Conservation (phyloP, 164 flowering plant species). For the Nelumbo lutea region DNA sequence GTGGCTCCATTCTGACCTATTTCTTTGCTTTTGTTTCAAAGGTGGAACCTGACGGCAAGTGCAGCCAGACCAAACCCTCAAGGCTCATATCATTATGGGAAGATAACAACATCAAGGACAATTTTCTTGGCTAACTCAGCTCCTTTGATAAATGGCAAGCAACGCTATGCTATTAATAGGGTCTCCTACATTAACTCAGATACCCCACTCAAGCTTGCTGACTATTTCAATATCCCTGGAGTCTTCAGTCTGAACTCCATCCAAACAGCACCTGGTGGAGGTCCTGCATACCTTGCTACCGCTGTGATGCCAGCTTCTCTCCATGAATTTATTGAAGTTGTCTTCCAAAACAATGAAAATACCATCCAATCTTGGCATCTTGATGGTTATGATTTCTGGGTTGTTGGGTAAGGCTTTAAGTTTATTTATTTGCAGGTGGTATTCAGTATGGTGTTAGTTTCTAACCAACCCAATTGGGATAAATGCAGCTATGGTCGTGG, state of each 20-base stretch:
- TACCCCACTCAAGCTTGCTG: slow-evolving; percentile 78
- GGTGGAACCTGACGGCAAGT: slow-evolving; percentile 58
- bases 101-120: slow-evolving; percentile 31
- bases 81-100: slow-evolving; percentile 58
- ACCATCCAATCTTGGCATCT: slow-evolving; percentile 69
- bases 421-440: neutral
- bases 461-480: neutral
- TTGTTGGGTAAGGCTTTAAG: slow-evolving; percentile 50
- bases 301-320: slow-evolving; percentile 40
- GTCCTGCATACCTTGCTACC: slow-evolving; percentile 34
- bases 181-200: slow-evolving; percentile 46
- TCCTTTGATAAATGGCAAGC: slow-evolving; percentile 23
- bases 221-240: slow-evolving; percentile 56
- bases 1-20: neutral
- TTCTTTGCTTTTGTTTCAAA: slow-evolving; percentile 8
- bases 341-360: slow-evolving; percentile 69
- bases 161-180: slow-evolving; percentile 20
- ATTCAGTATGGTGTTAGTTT: neutral
- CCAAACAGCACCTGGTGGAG: slow-evolving; percentile 30
- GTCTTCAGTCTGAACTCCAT: slow-evolving; percentile 43
- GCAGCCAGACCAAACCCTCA: slow-evolving; percentile 69
- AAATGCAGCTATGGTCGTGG: slow-evolving; percentile 44
- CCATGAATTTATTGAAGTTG: slow-evolving; percentile 58
- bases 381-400: slow-evolving; percentile 58
- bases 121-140: slow-evolving; percentile 38